These are phyloP conservation scores for Corinectria fuckeliana DNA, from an alignment of 2,329 filamentous ascomycete genomes.

Conservation along the genomic window DNA sequence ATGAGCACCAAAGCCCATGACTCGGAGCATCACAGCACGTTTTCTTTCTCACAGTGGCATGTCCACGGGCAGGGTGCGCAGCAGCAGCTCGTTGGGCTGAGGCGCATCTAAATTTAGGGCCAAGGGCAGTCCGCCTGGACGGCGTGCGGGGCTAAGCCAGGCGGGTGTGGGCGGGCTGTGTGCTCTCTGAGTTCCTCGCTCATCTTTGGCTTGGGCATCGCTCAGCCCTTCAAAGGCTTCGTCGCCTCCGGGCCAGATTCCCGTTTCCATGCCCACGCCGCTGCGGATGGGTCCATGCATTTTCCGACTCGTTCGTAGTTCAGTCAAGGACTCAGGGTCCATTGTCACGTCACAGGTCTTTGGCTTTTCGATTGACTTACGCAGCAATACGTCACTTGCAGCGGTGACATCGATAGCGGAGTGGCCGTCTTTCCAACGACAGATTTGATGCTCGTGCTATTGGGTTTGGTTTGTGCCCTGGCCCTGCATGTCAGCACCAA, in stretches of 20 bases:
- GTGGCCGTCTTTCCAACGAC: background rate
- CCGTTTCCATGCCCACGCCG: constrained; percentile 4
- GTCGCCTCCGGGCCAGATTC: constrained; percentile 5
- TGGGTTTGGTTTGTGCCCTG: background rate
- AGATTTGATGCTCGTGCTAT: background rate
- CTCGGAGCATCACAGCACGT: constrained; percentile 4
- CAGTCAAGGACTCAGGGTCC: constrained; percentile 5
- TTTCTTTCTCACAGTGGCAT: background rate
- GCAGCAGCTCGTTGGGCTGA: constrained; percentile 32
- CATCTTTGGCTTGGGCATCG: background rate
- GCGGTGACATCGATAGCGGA: constrained; percentile 14
- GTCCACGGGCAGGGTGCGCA: too few relatives aligned
- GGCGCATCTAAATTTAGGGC: constrained; percentile 38
- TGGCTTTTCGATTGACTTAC: constrained; percentile 4
- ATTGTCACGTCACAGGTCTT: constrained; percentile 8
- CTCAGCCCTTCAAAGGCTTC: constrained; percentile 15
- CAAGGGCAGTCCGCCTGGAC: constrained; percentile 21
- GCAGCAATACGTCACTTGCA: background rate
- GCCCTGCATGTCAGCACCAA: constrained; percentile 19
- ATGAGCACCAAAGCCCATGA: background rate
- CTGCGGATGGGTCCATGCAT: constrained; percentile 6
- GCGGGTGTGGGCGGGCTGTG: constrained; percentile 22
- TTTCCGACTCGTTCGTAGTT: background rate
- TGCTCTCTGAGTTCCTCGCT: constrained; percentile 24
- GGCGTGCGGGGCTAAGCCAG: constrained; percentile 19